Base-by-base conservation (phyloP, 2,329 filamentous ascomycete genomes). In the Colletotrichum spinosum region DNA sequence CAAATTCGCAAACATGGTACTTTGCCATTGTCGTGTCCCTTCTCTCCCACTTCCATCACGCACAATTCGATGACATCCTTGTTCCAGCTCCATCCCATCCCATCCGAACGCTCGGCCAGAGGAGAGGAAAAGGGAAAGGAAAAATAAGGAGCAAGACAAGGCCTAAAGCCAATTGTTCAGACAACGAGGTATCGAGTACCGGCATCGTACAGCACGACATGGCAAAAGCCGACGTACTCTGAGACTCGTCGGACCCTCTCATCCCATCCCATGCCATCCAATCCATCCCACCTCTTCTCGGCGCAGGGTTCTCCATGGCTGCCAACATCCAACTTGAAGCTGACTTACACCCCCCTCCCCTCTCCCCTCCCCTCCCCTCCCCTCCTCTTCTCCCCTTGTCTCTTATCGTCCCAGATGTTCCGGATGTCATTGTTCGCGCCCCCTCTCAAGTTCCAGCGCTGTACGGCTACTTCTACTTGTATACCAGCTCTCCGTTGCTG, bases 261-360 rank as follows among this genome's bases (percentile, higher is more conserved):
- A 25, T 25, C 25, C 25, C 25, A 25, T 25, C 25, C 25, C 25
- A 25, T 25, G 25, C 25, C 25, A 25, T 25, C 25, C 25, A 25
- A 25, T 25, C 25, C 25, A 25, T 25, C 25, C 25, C 25, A 37
- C 12, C 54, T 35, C 13, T 48, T 46, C 34, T 33, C 35, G 44
- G 13, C 13, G 44, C 61, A 64, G 61, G 61, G 55, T 55, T 64
- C 50, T 64, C 38, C 48, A 49, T 63, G 60, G 55, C 55, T 63
- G 55, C 55, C 41, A 59, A 55, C 48, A 48, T 63, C 58, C 38
- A 63, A 64, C 50, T 46, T 41, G 45, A 39, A 25, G 49, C 45
- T 64, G 37, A 60, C 53, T n/a, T 35, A 49, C 42, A 53, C 42
- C 13, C 60, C 60, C 55, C 60, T 13, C 12, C 53, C 60, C 49